A percentile compares a stretch with the other conserved stretches of the same genome.
Conservation (phyloP, 106 monocot genomes). For the Dendrobium officinale region DNA sequence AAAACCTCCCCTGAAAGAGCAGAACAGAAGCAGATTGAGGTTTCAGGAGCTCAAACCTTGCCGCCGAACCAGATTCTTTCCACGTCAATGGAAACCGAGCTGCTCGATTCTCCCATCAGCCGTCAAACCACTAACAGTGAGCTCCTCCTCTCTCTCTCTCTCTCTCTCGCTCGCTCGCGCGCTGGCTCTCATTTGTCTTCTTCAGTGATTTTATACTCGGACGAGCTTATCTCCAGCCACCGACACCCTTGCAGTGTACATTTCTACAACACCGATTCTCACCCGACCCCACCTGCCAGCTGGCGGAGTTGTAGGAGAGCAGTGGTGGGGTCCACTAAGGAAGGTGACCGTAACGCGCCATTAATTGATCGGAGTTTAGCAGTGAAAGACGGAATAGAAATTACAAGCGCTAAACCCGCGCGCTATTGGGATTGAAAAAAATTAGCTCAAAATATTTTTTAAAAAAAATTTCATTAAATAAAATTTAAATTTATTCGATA, state of each 20-base stretch:
- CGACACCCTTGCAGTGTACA: background rate
- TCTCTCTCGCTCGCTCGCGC: background rate
- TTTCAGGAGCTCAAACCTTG: slow-evolving; percentile 18
- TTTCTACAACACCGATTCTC: background rate
- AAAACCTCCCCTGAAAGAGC: background rate
- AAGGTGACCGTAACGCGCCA: background rate
- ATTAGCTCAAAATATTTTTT: too few species aligned
- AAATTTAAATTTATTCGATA: too few species aligned
- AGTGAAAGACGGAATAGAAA: background rate
- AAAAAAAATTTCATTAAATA: too few species aligned
- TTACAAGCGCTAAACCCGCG: too few species aligned
- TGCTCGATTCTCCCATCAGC: slow-evolving; percentile 36
- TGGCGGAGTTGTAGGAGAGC: background rate
- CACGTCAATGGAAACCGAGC: slow-evolving; percentile 40
- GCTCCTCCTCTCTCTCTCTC: background rate
- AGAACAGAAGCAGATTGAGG: background rate
- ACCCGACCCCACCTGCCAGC: background rate
- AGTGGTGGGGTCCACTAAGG: background rate
- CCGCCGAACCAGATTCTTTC: slow-evolving; percentile 39
- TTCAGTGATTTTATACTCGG: background rate
- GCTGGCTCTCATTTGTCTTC: slow-evolving; percentile 1
- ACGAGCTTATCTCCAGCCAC: background rate
- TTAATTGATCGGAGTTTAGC: background rate
- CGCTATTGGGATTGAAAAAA: too few species aligned
- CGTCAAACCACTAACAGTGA: background rate